Percentiles rank a stretch among this genome's conserved stretches.
Evolutionary conservation across 345 rosid species (phyloP).

Genomic region (Schrenkiella parvula): DNA sequence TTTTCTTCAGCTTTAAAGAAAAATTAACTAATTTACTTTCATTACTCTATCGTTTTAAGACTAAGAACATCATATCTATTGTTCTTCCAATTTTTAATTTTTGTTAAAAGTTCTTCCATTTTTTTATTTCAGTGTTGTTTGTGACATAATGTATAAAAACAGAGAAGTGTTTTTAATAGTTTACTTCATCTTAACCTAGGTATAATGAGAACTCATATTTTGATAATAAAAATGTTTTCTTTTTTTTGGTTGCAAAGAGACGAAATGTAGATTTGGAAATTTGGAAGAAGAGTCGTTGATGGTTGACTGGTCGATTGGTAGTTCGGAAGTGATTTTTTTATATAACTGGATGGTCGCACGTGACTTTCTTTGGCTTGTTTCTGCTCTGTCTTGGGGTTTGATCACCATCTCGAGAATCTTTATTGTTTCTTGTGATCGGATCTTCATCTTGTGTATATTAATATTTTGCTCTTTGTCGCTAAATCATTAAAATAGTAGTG

Average conservation of each 20-base stretch:
- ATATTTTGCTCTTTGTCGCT: not conserved
- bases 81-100: too few relatives aligned
- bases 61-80: not conserved
- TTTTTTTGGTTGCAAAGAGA: not conserved
- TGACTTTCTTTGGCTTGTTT: constrained; percentile 22
- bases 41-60: not conserved
- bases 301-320: not conserved
- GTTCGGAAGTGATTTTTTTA: not conserved
- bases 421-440: constrained; percentile 19
- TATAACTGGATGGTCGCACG: not conserved
- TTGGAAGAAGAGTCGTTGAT: constrained; percentile 7
- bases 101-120: too few relatives aligned
- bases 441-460: constrained; percentile 3
- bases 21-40: not conserved
- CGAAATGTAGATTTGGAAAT: constrained; percentile 2
- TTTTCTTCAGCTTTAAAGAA: not conserved
- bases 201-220: not conserved
- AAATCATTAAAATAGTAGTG: not conserved
- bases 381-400: not conserved
- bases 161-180: not conserved
- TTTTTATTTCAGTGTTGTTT: not conserved
- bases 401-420: not conserved
- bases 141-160: not conserved
- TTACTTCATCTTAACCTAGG: not conserved
- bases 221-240: not conserved